Conservation (phyloP, 257 asterid species). For the Eustoma russellianum region DNA sequence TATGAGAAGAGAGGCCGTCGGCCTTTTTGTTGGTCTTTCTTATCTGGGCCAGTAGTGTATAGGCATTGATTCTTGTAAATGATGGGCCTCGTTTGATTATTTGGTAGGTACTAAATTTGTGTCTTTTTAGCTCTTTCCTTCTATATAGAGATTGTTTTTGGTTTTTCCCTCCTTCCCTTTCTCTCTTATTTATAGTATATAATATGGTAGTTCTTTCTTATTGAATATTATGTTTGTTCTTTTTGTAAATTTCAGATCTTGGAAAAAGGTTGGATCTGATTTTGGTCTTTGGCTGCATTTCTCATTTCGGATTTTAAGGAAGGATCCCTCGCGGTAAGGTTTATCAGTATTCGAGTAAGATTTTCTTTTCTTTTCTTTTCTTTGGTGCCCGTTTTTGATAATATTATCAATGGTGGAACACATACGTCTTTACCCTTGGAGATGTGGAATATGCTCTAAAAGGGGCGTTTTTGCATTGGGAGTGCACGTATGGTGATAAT, state of each 20-base stretch:
- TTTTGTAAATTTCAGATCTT: conserved; percentile 9
- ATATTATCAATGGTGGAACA: too few relatives aligned
- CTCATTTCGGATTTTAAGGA: conserved; percentile 8
- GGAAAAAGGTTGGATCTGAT: too few relatives aligned
- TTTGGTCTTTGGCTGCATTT: conserved; percentile 12
- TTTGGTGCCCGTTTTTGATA: too few relatives aligned
- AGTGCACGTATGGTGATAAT: too few relatives aligned
- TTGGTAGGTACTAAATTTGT: background rate
- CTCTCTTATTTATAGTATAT: too few relatives aligned
- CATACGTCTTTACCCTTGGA: too few relatives aligned
- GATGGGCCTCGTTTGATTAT: background rate
- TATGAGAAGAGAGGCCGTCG: background rate
- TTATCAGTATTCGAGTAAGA: background rate
- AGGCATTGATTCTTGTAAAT: background rate
- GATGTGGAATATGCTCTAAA: too few relatives aligned
- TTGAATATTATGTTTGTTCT: background rate
- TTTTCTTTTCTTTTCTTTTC: too few relatives aligned
- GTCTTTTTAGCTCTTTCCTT: background rate
- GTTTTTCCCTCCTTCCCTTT: background rate
- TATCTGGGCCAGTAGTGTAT: background rate
- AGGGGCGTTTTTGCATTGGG: too few relatives aligned
- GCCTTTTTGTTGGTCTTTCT: background rate
- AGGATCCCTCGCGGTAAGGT: conserved; percentile 11
- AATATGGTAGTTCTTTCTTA: background rate
- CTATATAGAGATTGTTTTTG: background rate